Percentiles rank a stretch among this genome's conserved stretches.
These are phyloP conservation scores for Ulota crispa DNA, from an alignment of 225 moss, liverwort and hornwort genomes.

Conservation along the genomic window DNA sequence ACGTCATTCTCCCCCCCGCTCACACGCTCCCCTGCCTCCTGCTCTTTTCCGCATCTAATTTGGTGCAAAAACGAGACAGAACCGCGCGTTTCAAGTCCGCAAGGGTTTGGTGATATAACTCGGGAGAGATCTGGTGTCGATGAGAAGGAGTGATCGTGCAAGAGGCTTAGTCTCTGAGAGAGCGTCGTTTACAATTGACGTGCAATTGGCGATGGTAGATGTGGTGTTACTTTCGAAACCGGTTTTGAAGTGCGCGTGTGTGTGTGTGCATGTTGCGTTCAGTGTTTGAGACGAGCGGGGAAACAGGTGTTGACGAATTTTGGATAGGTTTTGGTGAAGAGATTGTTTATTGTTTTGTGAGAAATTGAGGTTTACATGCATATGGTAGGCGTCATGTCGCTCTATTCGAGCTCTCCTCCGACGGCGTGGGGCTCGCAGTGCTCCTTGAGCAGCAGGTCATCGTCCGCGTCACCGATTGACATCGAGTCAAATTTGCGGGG, in stretches of 20 bases:
- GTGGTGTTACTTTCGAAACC: not conserved
- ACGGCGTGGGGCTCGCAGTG: conserved; percentile 60
- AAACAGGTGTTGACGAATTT: conserved; percentile 34
- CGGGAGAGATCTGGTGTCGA: not conserved
- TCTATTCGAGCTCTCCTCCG: conserved; percentile 87
- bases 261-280: conserved; percentile 41
- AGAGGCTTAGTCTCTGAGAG: not conserved
- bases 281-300: conserved; percentile 20
- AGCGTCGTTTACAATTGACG: not conserved
- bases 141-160: not conserved
- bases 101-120: conserved; percentile 10
- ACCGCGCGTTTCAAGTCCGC: not conserved
- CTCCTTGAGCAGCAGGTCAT: conserved; percentile 46
- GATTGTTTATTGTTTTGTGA: not conserved
- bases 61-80: conserved; percentile 12
- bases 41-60: not conserved
- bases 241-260: conserved; percentile 11
- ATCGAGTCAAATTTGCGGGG: conserved; percentile 44
- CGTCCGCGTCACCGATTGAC: conserved; percentile 41
- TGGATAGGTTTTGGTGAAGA: not conserved
- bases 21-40: not conserved
- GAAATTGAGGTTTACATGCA: conserved; percentile 22
- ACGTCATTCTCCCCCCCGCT: not conserved
- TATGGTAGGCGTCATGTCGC: conserved; percentile 66
- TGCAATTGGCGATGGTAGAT: not conserved